These are phyloP conservation scores for Tetraselmis chui DNA, from an alignment of 139 green algal species.

Conservation along the genomic window DNA sequence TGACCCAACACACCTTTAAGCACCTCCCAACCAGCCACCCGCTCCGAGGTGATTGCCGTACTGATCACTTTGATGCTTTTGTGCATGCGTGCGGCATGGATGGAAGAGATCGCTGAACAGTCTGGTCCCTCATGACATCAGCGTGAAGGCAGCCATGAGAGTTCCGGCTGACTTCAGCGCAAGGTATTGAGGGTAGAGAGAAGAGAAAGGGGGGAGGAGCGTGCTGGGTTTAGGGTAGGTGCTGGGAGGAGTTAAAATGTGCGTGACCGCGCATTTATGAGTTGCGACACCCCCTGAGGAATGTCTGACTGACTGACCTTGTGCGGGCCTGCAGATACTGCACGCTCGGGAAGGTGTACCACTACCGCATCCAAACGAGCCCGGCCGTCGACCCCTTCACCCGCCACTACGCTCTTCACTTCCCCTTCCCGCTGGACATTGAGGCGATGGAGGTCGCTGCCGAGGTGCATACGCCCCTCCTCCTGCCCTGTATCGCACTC, in stretches of 20 bases:
- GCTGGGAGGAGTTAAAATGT: too few relatives aligned
- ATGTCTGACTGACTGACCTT: too few relatives aligned
- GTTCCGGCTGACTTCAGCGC: slow-evolving; percentile 29
- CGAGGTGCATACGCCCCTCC: not conserved
- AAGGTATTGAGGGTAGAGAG: not conserved
- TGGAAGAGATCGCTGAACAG: not conserved
- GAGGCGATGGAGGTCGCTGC: not conserved
- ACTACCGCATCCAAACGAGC: slow-evolving; percentile 7
- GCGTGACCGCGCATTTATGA: too few relatives aligned
- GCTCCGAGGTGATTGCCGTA: too few relatives aligned
- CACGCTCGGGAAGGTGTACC: slow-evolving; percentile 10
- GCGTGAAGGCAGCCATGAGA: slow-evolving; percentile 9
- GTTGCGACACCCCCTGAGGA: too few relatives aligned
- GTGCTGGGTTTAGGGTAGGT: too few relatives aligned
- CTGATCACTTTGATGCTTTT: too few relatives aligned
- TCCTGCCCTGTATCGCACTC: too few relatives aligned
- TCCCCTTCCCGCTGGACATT: not conserved
- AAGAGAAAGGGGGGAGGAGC: not conserved
- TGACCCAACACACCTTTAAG: too few relatives aligned
- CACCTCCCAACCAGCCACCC: too few relatives aligned
- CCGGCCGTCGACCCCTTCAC: not conserved
- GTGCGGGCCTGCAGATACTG: slow-evolving; percentile 21
- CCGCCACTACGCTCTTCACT: not conserved
- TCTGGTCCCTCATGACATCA: slow-evolving; percentile 24
- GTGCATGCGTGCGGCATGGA: too few relatives aligned